A percentile compares a stretch with the other conserved stretches of the same genome.
phyloP scores from a whole-genome alignment of 331 rosid species.

The Pyrus hybrid region DNA sequence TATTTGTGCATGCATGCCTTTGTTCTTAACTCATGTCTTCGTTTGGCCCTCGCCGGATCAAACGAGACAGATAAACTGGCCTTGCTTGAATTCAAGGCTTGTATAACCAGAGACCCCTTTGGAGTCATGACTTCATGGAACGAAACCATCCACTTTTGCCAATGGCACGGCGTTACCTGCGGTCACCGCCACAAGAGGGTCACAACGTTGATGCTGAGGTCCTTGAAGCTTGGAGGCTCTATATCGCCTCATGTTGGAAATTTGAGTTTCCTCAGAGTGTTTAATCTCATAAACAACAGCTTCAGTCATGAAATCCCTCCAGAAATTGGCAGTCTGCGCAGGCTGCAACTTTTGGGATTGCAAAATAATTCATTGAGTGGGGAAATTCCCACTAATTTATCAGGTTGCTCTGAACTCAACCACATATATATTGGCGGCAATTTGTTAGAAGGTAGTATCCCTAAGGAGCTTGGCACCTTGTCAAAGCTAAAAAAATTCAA shows the following conservation, averaged over 20 bases:
- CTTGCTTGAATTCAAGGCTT: neutral
- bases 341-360: too few species aligned
- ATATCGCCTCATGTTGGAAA: neutral
- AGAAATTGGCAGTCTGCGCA: too few species aligned
- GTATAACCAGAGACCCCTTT: neutral
- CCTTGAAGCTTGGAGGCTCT: neutral
- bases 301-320: too few species aligned
- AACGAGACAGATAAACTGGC: neutral
- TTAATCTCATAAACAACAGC: too few species aligned
- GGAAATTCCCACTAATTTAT: neutral
- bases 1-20: neutral
- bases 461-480: neutral
- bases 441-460: neutral
- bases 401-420: neutral
- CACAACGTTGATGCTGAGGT: neutral
- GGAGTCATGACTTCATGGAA: neutral
- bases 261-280: too few species aligned
- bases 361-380: too few species aligned
- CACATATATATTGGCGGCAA: rapidly evolving
- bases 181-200: neutral
- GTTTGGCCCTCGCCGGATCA: too few species aligned
- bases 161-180: neutral
- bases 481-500: neutral
- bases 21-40: neutral
- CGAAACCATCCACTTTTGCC: neutral